phyloP scores from a whole-genome alignment of 1,284 basidiomycete genomes.

The Moesziomyces aphidis region DNA sequence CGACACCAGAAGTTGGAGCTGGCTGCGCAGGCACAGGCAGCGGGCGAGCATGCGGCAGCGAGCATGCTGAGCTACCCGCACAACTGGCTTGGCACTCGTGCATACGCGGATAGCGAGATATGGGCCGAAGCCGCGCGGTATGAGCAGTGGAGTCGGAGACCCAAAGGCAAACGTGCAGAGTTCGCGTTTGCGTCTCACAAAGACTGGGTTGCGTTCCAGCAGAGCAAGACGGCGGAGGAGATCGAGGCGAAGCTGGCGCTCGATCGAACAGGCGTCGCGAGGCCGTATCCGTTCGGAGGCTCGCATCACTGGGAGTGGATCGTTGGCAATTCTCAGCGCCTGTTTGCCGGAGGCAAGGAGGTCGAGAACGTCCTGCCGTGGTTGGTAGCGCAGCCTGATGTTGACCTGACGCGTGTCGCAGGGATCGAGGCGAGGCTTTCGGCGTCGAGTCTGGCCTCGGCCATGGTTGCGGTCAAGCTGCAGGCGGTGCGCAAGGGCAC shows the following conservation, averaged over 20 bases:
- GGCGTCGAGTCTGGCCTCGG: conserved; percentile 14
- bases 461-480: conserved; percentile 44
- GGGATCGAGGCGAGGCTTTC: conserved; percentile 7
- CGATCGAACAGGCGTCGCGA: conserved; percentile 28
- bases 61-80: conserved; percentile 44
- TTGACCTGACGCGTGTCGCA: background rate
- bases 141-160: conserved; percentile 52
- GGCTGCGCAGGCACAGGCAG: conserved; percentile 15
- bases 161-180: conserved; percentile 60
- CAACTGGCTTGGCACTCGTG: conserved; percentile 53
- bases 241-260: conserved; percentile 9
- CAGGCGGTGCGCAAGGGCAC: conserved; percentile 43
- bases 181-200: conserved; percentile 39
- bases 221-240: conserved; percentile 18
- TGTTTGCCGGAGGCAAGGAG: conserved; percentile 5
- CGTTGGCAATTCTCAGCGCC: conserved; percentile 27
- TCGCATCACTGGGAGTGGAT: conserved; percentile 34
- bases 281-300: conserved; percentile 35
- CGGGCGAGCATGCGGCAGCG: conserved; percentile 4
- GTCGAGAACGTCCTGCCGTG: conserved; percentile 5
- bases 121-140: conserved; percentile 13
- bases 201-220: conserved; percentile 28
- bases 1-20: conserved; percentile 51
- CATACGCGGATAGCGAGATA: conserved; percentile 30
- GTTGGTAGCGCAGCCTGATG: conserved; percentile 12